Conservation (phyloP, 345 rosid species). For the Populus pruinosa region DNA sequence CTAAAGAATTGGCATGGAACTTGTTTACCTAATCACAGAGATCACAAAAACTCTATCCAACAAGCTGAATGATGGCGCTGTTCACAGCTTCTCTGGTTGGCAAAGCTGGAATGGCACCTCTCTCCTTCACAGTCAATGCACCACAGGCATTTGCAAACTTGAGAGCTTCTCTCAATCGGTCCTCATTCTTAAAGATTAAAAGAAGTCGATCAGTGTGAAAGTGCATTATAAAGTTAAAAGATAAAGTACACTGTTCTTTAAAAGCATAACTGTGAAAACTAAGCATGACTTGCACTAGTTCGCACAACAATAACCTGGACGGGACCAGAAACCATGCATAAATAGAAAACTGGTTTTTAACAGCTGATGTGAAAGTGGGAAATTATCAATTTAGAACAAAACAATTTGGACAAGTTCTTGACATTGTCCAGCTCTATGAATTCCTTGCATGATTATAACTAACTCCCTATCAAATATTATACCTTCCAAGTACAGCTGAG, state of each 20-base stretch:
- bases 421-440: neutral
- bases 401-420: neutral
- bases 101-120: conserved; percentile 94
- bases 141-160: conserved; percentile 90
- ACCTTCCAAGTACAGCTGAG: neutral
- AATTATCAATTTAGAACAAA: neutral
- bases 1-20: neutral
- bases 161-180: conserved; percentile 62
- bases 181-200: conserved; percentile 54
- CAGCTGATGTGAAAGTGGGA: neutral
- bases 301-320: neutral
- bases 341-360: neutral
- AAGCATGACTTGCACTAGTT: neutral
- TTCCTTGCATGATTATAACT: neutral
- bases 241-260: no score
- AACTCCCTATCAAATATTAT: neutral
- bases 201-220: neutral
- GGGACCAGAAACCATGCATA: neutral
- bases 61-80: conserved; percentile 42
- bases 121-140: conserved; percentile 78
- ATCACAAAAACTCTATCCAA: conserved; percentile 20
- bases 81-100: conserved; percentile 74
- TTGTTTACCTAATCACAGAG: neutral
- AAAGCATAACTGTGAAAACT: neutral
- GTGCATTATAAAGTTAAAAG: neutral